Percentiles rank a stretch among this genome's conserved stretches.
These are phyloP conservation scores for Umbelopsis sp. DNA, from an alignment of 371 early-diverging fungal species.

Conservation along the genomic window DNA sequence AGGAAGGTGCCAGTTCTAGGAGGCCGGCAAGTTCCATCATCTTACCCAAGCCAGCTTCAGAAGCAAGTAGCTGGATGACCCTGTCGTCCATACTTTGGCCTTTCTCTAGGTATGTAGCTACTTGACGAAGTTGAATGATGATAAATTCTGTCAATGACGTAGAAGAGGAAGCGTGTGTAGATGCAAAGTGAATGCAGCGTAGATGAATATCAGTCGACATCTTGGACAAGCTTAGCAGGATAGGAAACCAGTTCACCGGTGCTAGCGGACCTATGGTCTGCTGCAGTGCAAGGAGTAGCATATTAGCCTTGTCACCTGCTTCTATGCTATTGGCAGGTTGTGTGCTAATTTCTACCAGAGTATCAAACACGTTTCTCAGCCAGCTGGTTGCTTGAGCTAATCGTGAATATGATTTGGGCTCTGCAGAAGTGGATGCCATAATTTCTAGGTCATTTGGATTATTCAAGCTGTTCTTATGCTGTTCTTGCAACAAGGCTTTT, in stretches of 20 bases:
- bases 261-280: slow-evolving; percentile 56
- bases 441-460: background rate
- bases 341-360: slow-evolving; percentile 19
- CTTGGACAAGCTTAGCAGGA: slow-evolving; percentile 38
- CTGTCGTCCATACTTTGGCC: slow-evolving; percentile 1
- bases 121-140: slow-evolving; percentile 38
- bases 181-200: slow-evolving; percentile 49
- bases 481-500: background rate
- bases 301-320: background rate
- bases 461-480: background rate
- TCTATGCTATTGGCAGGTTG: background rate
- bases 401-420: slow-evolving; percentile 55
- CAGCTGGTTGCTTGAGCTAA: slow-evolving; percentile 55
- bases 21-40: slow-evolving; percentile 53
- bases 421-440: slow-evolving; percentile 27
- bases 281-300: slow-evolving; percentile 32
- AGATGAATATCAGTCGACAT: slow-evolving; percentile 28
- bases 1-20: background rate
- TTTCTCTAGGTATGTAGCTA: slow-evolving; percentile 22
- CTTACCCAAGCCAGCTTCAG: slow-evolving; percentile 50
- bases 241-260: slow-evolving; percentile 61
- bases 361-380: slow-evolving; percentile 55
- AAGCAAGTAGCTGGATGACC: slow-evolving; percentile 31
- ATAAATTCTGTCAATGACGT: slow-evolving; percentile 58
- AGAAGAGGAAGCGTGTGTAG: slow-evolving; percentile 56